These are phyloP conservation scores for Juncus inflexus DNA, from an alignment of 176 grass and related monocot genomes.

Conservation along the genomic window DNA sequence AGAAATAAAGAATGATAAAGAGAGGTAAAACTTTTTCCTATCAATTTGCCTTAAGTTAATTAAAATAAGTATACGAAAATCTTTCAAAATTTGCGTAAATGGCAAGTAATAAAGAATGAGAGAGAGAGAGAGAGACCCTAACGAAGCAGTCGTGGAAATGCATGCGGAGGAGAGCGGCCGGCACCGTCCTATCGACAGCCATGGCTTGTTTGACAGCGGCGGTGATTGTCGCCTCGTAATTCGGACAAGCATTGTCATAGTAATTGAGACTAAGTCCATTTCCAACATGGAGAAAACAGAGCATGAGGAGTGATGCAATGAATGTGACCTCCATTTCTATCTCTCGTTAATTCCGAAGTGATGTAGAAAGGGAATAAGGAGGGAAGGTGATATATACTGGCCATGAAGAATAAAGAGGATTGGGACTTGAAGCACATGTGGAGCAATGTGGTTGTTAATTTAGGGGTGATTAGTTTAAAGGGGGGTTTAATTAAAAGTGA, in stretches of 20 bases:
- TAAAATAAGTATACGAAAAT: too few species aligned
- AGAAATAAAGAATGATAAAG: background rate
- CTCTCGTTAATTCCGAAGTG: conserved; percentile 6
- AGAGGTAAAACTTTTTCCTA: background rate
- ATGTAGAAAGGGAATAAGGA: conserved; percentile 19
- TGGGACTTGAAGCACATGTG: conserved; percentile 15
- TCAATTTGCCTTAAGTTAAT: background rate
- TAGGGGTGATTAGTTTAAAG: background rate
- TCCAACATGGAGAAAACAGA: conserved; percentile 15
- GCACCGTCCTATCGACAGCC: conserved; percentile 57
- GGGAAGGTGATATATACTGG: conserved; percentile 20
- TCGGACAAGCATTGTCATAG: conserved; percentile 58
- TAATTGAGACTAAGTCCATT: conserved; percentile 58
- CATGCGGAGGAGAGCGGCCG: conserved; percentile 65
- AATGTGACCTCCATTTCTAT: conserved; percentile 16
- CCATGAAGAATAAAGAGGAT: conserved; percentile 16
- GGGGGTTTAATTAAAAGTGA: conserved; percentile 8
- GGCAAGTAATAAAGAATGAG: too few species aligned
- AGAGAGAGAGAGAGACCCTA: conserved; percentile 36
- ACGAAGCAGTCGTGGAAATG: conserved; percentile 98
- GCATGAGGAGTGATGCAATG: conserved; percentile 7
- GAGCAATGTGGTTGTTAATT: conserved; percentile 30
- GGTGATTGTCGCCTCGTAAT: conserved; percentile 47
- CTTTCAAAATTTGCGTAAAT: too few species aligned
- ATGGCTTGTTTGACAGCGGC: conserved; percentile 54